A percentile compares a stretch with the other conserved stretches of the same genome.
These are phyloP conservation scores for Aspergillus aculeatinus DNA, from an alignment of 2,329 filamentous ascomycete genomes.

Conservation along the genomic window DNA sequence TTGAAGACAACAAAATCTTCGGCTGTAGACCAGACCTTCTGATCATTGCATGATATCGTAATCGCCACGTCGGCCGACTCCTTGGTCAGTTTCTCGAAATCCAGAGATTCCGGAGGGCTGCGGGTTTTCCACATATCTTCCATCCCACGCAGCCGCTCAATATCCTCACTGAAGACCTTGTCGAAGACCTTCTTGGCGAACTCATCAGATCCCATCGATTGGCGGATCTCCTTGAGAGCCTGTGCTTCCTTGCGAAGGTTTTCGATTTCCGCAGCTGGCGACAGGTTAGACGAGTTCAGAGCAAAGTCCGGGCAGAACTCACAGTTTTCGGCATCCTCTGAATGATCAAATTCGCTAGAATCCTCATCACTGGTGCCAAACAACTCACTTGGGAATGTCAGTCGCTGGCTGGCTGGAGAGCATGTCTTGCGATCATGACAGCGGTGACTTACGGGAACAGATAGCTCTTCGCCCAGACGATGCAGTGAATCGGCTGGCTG, in stretches of 20 bases:
- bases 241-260: conserved; percentile 82
- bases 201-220: conserved; percentile 72
- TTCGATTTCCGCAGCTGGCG: conserved; percentile 71
- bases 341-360: conserved; percentile 73
- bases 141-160: conserved; percentile 78
- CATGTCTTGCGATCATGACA: too few relatives aligned
- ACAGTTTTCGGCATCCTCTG: conserved; percentile 78
- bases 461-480: conserved; percentile 98
- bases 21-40: conserved; percentile 73
- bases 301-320: conserved; percentile 16
- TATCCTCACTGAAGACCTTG: conserved; percentile 87
- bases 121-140: conserved; percentile 95
- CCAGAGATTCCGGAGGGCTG: conserved; percentile 69
- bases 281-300: conserved; percentile 19
- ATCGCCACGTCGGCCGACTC: conserved; percentile 53
- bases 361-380: conserved; percentile 91
- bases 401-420: conserved; percentile 3
- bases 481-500: conserved; percentile 95
- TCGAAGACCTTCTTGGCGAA: conserved; percentile 83
- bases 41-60: conserved; percentile 64
- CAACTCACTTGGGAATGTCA: conserved; percentile 61
- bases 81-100: conserved; percentile 62
- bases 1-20: conserved; percentile 86
- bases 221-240: conserved; percentile 77
- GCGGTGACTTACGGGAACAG: conserved; percentile 63